Percentiles rank a stretch among this genome's conserved stretches.
Evolutionary conservation across 1,139 yeast species (phyloP).

Genomic region (Hyphopichia burtonii): DNA sequence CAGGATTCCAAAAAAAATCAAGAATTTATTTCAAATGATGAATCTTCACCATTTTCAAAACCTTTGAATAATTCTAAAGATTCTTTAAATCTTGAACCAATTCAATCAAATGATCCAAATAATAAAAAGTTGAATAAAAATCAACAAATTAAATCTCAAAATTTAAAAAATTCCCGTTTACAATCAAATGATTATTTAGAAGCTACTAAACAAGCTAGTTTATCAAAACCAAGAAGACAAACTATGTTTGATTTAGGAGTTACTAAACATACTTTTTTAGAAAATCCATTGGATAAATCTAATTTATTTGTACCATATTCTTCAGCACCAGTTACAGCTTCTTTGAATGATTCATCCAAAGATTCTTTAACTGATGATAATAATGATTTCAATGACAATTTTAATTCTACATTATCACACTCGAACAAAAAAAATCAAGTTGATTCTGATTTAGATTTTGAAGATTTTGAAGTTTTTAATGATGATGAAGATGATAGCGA

Average conservation of each 20-base stretch:
- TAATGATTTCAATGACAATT: conserved; percentile 7
- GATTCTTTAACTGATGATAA: conserved; percentile 2
- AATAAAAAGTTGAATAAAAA: background rate
- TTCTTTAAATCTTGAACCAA: conserved; percentile 5
- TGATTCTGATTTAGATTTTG: conserved; percentile 38
- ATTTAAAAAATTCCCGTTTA: background rate
- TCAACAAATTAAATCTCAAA: conserved; percentile 1
- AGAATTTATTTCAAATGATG: background rate
- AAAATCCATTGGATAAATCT: conserved; percentile 48
- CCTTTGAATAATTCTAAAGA: background rate
- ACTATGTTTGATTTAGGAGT: conserved; percentile 51
- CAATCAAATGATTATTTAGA: conserved; percentile 17
- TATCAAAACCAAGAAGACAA: conserved; percentile 42
- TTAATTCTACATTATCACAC: conserved; percentile 7
- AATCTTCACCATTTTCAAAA: background rate
- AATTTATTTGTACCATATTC: conserved; percentile 67
- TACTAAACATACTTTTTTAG: conserved; percentile 47
- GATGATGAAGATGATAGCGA: conserved; percentile 31
- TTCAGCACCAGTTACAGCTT: conserved; percentile 77
- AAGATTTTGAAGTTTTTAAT: conserved; percentile 47
- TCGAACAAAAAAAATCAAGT: conserved; percentile 6
- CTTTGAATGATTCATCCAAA: conserved; percentile 30
- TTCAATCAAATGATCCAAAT: background rate
- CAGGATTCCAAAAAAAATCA: background rate
- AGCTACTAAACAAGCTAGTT: conserved; percentile 23